phyloP scores from a whole-genome alignment of 2,329 filamentous ascomycete species.

The Harringtonia aguacate region DNA sequence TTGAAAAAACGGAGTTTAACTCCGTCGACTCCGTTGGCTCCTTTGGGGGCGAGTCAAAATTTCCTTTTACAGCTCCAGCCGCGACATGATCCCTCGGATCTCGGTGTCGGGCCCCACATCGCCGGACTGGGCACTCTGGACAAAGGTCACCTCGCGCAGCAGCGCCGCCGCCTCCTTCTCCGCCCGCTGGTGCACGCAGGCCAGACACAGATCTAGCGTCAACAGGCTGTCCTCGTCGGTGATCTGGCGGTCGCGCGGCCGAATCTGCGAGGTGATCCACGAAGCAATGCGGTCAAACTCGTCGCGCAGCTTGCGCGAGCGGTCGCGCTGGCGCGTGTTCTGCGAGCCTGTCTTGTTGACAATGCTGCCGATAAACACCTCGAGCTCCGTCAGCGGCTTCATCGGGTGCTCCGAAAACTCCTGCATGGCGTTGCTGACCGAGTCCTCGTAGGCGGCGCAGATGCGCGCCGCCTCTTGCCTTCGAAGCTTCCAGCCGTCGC shows the following conservation, averaged over 20 bases:
- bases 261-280: slow-evolving; percentile 20
- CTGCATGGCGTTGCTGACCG: slow-evolving; percentile 28
- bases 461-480: slow-evolving; percentile 30
- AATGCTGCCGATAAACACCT: slow-evolving; percentile 46
- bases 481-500: slow-evolving; percentile 21
- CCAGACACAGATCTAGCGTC: slow-evolving; percentile 19
- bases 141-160: slow-evolving; percentile 15
- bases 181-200: slow-evolving; percentile 13
- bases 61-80: no score
- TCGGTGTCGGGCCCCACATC: no score
- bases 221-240: background rate
- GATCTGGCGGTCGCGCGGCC: slow-evolving; percentile 2
- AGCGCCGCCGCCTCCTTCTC: slow-evolving; percentile 12
- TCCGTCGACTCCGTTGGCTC: no score
- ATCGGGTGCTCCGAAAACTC: slow-evolving; percentile 34
- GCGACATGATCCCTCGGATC: no score
- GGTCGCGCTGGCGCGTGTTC: slow-evolving; percentile 39
- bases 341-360: slow-evolving; percentile 38
- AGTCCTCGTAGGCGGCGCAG: slow-evolving; percentile 34
- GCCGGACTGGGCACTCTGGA: background rate
- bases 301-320: slow-evolving; percentile 39
- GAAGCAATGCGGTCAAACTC: slow-evolving; percentile 36
- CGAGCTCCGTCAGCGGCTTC: slow-evolving; percentile 33
- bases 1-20: background rate
- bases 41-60: no score